phyloP scores from a whole-genome alignment of 768 basidiomycete genomes.

The Russula emetica region DNA sequence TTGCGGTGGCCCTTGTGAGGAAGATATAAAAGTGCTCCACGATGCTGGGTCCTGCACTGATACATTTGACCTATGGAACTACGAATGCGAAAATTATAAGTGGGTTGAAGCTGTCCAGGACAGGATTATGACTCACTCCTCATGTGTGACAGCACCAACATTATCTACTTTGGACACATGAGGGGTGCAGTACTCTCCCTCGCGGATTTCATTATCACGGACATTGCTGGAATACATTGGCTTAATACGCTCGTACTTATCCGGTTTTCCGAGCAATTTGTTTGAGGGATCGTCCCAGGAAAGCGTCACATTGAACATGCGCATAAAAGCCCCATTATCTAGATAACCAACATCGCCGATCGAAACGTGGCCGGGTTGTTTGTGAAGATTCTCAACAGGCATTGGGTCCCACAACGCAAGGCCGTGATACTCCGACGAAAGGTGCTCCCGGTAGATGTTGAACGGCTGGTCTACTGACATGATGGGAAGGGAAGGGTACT shows the following conservation, averaged over 20 bases:
- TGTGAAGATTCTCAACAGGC: slow-evolving; percentile 13
- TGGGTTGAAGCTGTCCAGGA: background rate
- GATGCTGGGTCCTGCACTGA: background rate
- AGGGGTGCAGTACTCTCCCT: background rate
- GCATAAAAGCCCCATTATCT: slow-evolving; percentile 18
- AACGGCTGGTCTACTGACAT: too few species aligned
- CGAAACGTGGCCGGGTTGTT: slow-evolving; percentile 6
- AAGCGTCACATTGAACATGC: slow-evolving; percentile 25
- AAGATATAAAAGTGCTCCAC: background rate
- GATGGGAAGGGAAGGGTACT: too few species aligned
- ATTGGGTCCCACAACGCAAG: slow-evolving; percentile 26
- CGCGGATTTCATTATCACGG: background rate
- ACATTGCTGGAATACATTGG: background rate
- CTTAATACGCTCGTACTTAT: background rate
- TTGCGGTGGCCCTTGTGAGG: background rate
- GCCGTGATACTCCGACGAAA: slow-evolving; percentile 14
- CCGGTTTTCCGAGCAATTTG: background rate
- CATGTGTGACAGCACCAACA: background rate
- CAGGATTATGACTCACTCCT: background rate
- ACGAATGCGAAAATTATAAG: background rate
- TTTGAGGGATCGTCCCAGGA: background rate
- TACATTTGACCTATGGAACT: background rate
- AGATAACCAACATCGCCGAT: slow-evolving; percentile 29
- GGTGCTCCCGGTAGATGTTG: background rate
- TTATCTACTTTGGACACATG: background rate